phyloP scores from a whole-genome alignment of 352 stramenopile genomes.

The Globisporangium cylindrosporum region DNA sequence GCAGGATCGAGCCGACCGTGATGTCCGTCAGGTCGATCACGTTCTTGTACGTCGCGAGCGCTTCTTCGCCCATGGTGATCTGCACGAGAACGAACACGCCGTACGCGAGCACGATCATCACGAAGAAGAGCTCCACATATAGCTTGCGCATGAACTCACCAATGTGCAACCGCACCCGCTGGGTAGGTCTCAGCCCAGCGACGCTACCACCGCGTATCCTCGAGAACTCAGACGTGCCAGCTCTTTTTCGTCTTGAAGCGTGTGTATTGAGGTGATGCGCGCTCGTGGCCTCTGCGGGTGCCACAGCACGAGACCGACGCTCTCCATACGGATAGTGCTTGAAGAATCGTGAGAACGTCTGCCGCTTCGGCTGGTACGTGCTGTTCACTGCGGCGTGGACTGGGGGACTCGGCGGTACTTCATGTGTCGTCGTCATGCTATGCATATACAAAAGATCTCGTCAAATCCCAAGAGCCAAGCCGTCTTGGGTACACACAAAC shows the following conservation, averaged over 20 bases:
- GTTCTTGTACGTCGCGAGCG: slow-evolving; percentile 54
- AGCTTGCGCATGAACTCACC: slow-evolving; percentile 83
- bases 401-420: slow-evolving; percentile 13
- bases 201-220: slow-evolving; percentile 30
- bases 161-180: slow-evolving; percentile 50
- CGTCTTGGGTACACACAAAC: not conserved
- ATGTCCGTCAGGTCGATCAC: slow-evolving; percentile 79
- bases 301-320: slow-evolving; percentile 54
- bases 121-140: slow-evolving; percentile 86
- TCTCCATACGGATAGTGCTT: slow-evolving; percentile 59
- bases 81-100: slow-evolving; percentile 82
- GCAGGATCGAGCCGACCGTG: slow-evolving; percentile 77
- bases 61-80: slow-evolving; percentile 66
- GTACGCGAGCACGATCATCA: slow-evolving; percentile 85
- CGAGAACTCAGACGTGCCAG: slow-evolving; percentile 36
- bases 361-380: slow-evolving; percentile 54
- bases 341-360: slow-evolving; percentile 60
- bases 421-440: slow-evolving; percentile 7
- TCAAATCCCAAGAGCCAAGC: not conserved
- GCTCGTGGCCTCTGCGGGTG: slow-evolving; percentile 38
- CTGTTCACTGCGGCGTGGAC: slow-evolving; percentile 23
- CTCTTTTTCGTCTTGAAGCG: slow-evolving; percentile 30
- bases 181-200: slow-evolving; percentile 27
- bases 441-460: not conserved
- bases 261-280: slow-evolving; percentile 8